These are phyloP conservation scores for Colletotrichum melonis DNA, from an alignment of 2,329 filamentous ascomycete species.

Conservation along the genomic window DNA sequence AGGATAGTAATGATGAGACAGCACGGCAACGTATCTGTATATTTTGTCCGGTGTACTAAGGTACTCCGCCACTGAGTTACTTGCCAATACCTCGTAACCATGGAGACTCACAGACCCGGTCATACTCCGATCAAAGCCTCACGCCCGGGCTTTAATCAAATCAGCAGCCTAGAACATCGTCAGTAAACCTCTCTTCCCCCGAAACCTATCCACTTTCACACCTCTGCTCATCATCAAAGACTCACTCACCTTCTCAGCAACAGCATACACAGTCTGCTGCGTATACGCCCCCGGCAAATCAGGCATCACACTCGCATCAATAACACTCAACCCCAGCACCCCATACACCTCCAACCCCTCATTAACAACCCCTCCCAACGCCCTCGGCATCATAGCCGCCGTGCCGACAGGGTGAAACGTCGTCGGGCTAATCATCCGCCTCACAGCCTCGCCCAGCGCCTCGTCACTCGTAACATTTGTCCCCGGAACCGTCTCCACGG, in stretches of 20 bases:
- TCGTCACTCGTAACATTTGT: slow-evolving; percentile 30
- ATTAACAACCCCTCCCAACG: slow-evolving; percentile 36
- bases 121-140: not conserved
- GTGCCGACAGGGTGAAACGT: slow-evolving; percentile 34
- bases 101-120: too few relatives aligned
- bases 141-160: slow-evolving; percentile 2
- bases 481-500: slow-evolving; percentile 43
- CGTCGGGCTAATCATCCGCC: slow-evolving; percentile 27
- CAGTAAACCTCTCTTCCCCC: not conserved
- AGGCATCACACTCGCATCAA: slow-evolving; percentile 35
- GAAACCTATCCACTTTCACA: too few relatives aligned
- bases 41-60: too few relatives aligned
- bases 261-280: slow-evolving; percentile 36
- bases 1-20: too few relatives aligned
- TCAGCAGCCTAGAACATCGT: not conserved
- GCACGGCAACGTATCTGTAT: too few relatives aligned
- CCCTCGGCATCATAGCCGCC: slow-evolving; percentile 34
- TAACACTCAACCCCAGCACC: slow-evolving; percentile 26
- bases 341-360: slow-evolving; percentile 37
- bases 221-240: too few relatives aligned
- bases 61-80: too few relatives aligned
- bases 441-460: slow-evolving; percentile 27
- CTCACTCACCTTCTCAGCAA: slow-evolving; percentile 35
- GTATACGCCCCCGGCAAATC: slow-evolving; percentile 36
- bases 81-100: too few relatives aligned